A percentile compares a stretch with the other conserved stretches of the same genome.
Conservation (phyloP, 2,329 filamentous ascomycete species). For the Phaeosphaeriaceae sp. region DNA sequence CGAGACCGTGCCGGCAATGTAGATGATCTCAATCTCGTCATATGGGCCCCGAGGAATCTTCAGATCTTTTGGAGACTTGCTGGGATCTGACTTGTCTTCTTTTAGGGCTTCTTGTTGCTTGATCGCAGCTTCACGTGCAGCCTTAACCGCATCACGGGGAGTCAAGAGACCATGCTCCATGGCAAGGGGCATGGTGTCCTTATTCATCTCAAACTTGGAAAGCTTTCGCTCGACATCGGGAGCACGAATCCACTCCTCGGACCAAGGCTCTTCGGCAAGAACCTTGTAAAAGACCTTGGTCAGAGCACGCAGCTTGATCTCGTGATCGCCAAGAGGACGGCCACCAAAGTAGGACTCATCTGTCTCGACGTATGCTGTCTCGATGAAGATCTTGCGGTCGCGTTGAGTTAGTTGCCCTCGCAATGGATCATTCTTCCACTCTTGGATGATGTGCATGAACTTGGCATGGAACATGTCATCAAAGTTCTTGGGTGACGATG, state of each 20-base stretch:
- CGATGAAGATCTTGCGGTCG: conserved; percentile 44
- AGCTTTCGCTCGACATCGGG: conserved; percentile 48
- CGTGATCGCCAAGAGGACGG: conserved; percentile 36
- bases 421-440: conserved; percentile 40
- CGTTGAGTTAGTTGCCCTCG: conserved; percentile 36
- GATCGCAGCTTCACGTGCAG: conserved; percentile 35
- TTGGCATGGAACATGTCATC: conserved; percentile 45
- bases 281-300: conserved; percentile 48
- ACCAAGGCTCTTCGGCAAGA: conserved; percentile 48
- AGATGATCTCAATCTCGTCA: conserved; percentile 49
- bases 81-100: conserved; percentile 12
- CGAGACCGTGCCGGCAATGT: conserved; percentile 47
- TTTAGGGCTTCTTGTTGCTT: conserved; percentile 25
- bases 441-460: conserved; percentile 43
- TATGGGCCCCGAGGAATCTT: conserved; percentile 40
- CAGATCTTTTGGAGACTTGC: conserved; percentile 25
- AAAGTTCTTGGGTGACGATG: conserved; percentile 31
- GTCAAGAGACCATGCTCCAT: conserved; percentile 34
- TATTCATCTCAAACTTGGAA: conserved; percentile 48
- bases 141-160: conserved; percentile 41
- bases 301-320: conserved; percentile 45
- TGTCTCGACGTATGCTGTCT: conserved; percentile 37
- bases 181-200: conserved; percentile 42
- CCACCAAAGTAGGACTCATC: conserved; percentile 39
- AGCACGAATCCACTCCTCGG: conserved; percentile 47